Conservation (phyloP, 805 yeast species). For the Wickerhamomyces bisporus region DNA sequence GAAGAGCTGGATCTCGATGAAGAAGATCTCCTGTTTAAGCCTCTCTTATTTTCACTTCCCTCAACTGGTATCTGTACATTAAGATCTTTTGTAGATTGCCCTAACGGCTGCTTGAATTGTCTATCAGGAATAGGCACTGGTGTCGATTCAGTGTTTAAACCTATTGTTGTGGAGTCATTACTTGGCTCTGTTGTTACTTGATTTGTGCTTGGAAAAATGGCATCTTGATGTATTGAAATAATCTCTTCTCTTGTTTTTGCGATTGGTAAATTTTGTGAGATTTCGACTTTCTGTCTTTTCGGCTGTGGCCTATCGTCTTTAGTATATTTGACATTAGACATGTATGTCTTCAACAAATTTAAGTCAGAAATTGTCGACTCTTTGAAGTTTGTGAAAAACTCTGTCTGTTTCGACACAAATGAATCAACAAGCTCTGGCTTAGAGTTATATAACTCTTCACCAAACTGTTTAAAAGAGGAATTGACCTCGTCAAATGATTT, state of each 20-base stretch:
- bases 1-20: neutral
- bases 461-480: conserved; percentile 8
- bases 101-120: conserved; percentile 1
- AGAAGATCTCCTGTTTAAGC: neutral
- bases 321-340: conserved; percentile 1
- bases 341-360: conserved; percentile 2
- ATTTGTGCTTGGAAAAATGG: neutral
- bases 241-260: conserved; percentile 14
- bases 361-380: conserved; percentile 3
- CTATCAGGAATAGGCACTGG: conserved; percentile 10
- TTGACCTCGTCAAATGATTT: conserved; percentile 11
- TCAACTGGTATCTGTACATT: neutral
- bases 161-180: too few relatives aligned
- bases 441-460: conserved; percentile 7
- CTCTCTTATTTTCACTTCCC: neutral
- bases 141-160: neutral
- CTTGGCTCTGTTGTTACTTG: neutral
- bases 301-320: conserved; percentile 13
- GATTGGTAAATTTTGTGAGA: conserved; percentile 8
- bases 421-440: conserved; percentile 18
- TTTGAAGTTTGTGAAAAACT: conserved; percentile 6
- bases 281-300: conserved; percentile 16
- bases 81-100: neutral
- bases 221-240: neutral
- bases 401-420: conserved; percentile 6